phyloP scores from a whole-genome alignment of 192 early-diverging fungal species.

The Mortierella alpina region DNA sequence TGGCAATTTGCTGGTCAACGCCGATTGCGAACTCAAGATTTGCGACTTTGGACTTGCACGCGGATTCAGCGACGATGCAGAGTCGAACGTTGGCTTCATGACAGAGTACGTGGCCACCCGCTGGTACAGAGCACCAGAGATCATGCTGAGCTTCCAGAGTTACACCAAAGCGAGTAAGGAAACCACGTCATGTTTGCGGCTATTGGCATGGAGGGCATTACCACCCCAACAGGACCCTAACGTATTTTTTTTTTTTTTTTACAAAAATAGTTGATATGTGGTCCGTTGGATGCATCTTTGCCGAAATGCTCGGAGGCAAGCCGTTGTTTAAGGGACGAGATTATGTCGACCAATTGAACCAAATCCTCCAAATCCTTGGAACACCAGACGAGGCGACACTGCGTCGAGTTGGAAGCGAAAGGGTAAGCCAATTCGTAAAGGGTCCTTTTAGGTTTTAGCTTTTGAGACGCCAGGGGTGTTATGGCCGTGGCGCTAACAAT shows the following conservation, averaged over 20 bases:
- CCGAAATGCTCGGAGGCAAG: constrained; percentile 93
- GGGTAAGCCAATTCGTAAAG: constrained; percentile 58
- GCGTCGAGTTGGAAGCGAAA: constrained; percentile 88
- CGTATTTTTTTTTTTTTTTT: constrained; percentile 10
- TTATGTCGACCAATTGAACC: constrained; percentile 99
- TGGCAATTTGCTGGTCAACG: constrained; percentile 95
- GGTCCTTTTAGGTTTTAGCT: no score
- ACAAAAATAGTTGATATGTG: constrained; percentile 85
- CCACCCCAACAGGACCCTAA: not conserved
- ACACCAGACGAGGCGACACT: constrained; percentile 95
- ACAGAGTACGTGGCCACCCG: constrained; percentile 99
- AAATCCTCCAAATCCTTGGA: constrained; percentile 94
- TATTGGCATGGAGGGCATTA: no score
- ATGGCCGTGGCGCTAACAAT: no score
- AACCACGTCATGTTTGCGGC: no score
- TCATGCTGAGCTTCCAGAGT: constrained; percentile 96
- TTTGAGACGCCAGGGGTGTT: no score
- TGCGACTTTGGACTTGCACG: constrained; percentile 99
- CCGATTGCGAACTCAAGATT: constrained; percentile 98
- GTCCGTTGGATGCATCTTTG: constrained; percentile 99
- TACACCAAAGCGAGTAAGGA: constrained; percentile 96
- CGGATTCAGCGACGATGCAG: constrained; percentile 85
- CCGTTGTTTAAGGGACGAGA: constrained; percentile 97
- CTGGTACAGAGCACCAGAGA: constrained; percentile 99
- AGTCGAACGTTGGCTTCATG: constrained; percentile 92